These are phyloP conservation scores for Pisolithus thermaeus DNA, from an alignment of 1,284 basidiomycete genomes.

Conservation along the genomic window DNA sequence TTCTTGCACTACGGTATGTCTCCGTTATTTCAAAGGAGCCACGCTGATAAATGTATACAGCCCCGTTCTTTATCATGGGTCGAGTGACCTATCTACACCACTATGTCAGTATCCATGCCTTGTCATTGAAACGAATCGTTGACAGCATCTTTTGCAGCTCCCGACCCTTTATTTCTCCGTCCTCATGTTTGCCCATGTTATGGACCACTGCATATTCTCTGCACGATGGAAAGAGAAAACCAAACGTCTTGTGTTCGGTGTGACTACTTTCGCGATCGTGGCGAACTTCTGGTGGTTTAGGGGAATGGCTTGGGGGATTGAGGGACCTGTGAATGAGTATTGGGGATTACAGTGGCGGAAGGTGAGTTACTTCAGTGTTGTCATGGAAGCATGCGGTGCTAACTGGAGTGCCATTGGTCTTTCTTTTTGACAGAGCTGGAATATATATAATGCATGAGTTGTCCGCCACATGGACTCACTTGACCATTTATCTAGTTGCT, in stretches of 20 bases:
- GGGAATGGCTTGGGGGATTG: slow-evolving; percentile 83
- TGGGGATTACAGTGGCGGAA: slow-evolving; percentile 80
- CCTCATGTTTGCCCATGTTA: slow-evolving; percentile 82
- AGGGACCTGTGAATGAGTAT: slow-evolving; percentile 76
- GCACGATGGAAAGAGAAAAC: slow-evolving; percentile 59
- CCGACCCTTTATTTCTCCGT: slow-evolving; percentile 96
- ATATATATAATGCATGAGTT: slow-evolving; percentile 20
- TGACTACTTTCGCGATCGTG: slow-evolving; percentile 58
- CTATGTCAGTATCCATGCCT: slow-evolving; percentile 50
- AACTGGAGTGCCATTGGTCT: slow-evolving; percentile 1
- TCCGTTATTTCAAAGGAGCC: not conserved
- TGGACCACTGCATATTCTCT: slow-evolving; percentile 90
- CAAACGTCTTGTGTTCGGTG: slow-evolving; percentile 70
- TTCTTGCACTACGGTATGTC: slow-evolving; percentile 74
- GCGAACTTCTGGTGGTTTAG: slow-evolving; percentile 93
- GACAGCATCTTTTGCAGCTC: slow-evolving; percentile 43
- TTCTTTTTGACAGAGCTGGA: slow-evolving; percentile 16
- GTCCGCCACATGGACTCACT: not conserved
- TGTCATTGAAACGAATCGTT: not conserved
- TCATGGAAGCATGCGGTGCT: not conserved
- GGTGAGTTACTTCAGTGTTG: slow-evolving; percentile 35
- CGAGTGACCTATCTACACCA: slow-evolving; percentile 90
- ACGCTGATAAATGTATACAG: slow-evolving; percentile 35
- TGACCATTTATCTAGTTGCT: too few species aligned
- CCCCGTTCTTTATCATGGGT: slow-evolving; percentile 95